phyloP scores from a whole-genome alignment of 805 yeast genomes.

The Candida verbasci region DNA sequence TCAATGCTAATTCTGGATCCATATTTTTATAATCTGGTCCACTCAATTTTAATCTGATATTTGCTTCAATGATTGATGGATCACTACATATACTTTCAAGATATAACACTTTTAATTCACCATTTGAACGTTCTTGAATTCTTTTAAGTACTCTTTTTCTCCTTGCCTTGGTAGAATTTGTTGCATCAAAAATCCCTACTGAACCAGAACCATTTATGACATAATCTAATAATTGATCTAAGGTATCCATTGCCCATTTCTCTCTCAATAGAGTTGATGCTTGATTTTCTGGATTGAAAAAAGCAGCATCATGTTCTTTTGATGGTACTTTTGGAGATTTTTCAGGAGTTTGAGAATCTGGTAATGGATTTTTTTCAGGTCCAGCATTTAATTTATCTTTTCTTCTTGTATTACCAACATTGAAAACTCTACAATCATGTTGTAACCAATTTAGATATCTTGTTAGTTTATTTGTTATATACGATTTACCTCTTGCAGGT shows the following conservation, averaged over 20 bases:
- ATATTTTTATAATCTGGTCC: constrained; percentile 91
- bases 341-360: constrained; percentile 36
- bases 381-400: constrained; percentile 60
- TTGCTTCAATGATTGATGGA: constrained; percentile 70
- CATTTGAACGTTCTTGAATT: constrained; percentile 52
- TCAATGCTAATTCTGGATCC: constrained; percentile 75
- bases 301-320: constrained; percentile 65
- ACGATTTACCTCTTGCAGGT: constrained; percentile 94
- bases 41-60: constrained; percentile 75
- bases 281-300: constrained; percentile 77
- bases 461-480: constrained; percentile 85
- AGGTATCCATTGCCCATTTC: constrained; percentile 94
- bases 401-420: constrained; percentile 93
- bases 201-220: constrained; percentile 77
- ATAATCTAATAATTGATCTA: constrained; percentile 78
- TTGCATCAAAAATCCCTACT: constrained; percentile 89
- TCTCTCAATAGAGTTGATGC: constrained; percentile 67
- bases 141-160: constrained; percentile 54
- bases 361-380: constrained; percentile 62
- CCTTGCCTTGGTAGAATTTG: constrained; percentile 68
- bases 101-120: constrained; percentile 71
- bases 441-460: constrained; percentile 92
- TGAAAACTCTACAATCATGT: constrained; percentile 84
- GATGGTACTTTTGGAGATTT: constrained; percentile 24
- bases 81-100: constrained; percentile 87